Percentiles rank a stretch among this genome's conserved stretches.
These are phyloP conservation scores for Blastobotrys robertii DNA, from an alignment of 805 yeast species.

Conservation along the genomic window DNA sequence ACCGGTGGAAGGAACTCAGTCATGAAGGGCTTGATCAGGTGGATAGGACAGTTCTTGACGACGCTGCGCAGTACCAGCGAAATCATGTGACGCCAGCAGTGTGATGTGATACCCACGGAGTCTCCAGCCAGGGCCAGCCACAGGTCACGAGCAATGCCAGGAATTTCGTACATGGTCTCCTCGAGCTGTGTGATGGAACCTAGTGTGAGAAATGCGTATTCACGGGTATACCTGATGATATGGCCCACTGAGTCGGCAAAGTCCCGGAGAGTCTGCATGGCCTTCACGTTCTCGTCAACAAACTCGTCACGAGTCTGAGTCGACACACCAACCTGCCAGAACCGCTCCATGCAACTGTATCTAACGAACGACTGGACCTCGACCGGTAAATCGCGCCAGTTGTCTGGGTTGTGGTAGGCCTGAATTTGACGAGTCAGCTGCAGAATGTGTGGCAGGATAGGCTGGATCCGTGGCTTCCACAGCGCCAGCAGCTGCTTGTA, in stretches of 20 bases:
- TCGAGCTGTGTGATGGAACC: conserved; percentile 86
- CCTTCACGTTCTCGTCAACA: conserved; percentile 86
- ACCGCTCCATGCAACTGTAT: conserved; percentile 82
- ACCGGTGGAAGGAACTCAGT: conserved; percentile 68
- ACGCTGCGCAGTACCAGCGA: conserved; percentile 81
- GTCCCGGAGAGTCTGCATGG: conserved; percentile 87
- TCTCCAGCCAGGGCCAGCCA: conserved; percentile 86
- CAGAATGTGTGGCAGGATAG: conserved; percentile 82
- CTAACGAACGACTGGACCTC: conserved; percentile 90
- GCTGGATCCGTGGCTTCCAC: conserved; percentile 91
- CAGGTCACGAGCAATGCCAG: conserved; percentile 62
- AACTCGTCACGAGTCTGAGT: conserved; percentile 90
- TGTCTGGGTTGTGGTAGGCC: conserved; percentile 86
- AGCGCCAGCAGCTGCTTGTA: conserved; percentile 57
- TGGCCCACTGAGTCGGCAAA: conserved; percentile 98
- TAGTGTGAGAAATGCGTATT: conserved; percentile 83
- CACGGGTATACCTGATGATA: conserved; percentile 88
- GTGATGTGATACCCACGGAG: conserved; percentile 78
- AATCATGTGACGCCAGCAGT: conserved; percentile 95
- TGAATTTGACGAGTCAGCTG: conserved; percentile 84
- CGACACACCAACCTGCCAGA: conserved; percentile 98
- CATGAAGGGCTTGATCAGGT: conserved; percentile 59
- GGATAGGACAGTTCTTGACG: conserved; percentile 78
- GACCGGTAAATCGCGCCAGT: conserved; percentile 79
- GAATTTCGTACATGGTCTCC: conserved; percentile 78